Evolutionary conservation across 148 eudicot genomes (phyloP).

Genomic region (Arbutus unedo): DNA sequence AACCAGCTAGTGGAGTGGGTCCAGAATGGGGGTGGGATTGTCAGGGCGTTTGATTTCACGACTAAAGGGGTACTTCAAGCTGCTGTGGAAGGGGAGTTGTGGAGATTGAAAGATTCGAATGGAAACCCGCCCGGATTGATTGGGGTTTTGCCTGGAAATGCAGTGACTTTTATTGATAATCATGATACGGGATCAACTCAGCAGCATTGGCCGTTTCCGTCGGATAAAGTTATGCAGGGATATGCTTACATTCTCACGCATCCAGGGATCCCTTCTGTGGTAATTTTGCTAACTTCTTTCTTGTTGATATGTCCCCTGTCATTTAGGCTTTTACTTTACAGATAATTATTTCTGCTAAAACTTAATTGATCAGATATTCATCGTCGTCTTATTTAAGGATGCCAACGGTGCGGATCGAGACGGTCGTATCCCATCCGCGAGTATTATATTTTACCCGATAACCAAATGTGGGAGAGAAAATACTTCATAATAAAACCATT

Average conservation of each 20-base stretch:
- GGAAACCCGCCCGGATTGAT: conserved; percentile 69
- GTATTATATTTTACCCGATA: no score
- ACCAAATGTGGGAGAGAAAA: no score
- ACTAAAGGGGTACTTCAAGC: conserved; percentile 65
- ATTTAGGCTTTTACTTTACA: neutral
- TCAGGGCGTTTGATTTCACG: conserved; percentile 66
- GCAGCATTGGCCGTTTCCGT: conserved; percentile 53
- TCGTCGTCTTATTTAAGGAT: no score
- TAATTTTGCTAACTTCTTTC: conserved; percentile 9
- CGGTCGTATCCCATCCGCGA: no score
- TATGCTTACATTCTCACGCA: conserved; percentile 70
- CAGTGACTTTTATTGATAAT: conserved; percentile 66
- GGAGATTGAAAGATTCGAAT: conserved; percentile 61
- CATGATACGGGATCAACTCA: conserved; percentile 67
- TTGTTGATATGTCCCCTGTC: neutral
- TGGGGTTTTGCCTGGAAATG: conserved; percentile 47
- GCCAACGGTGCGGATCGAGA: no score
- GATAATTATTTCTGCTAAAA: no score
- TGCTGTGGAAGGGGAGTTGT: conserved; percentile 58
- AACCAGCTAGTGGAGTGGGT: conserved; percentile 51
- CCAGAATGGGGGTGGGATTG: conserved; percentile 38
- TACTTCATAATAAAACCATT: no score
- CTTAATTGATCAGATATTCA: no score
- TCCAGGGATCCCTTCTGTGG: conserved; percentile 56
- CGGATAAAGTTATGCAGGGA: conserved; percentile 63